Base-by-base conservation (phyloP, 331 rosid species). In the Prunus yedoensis region DNA sequence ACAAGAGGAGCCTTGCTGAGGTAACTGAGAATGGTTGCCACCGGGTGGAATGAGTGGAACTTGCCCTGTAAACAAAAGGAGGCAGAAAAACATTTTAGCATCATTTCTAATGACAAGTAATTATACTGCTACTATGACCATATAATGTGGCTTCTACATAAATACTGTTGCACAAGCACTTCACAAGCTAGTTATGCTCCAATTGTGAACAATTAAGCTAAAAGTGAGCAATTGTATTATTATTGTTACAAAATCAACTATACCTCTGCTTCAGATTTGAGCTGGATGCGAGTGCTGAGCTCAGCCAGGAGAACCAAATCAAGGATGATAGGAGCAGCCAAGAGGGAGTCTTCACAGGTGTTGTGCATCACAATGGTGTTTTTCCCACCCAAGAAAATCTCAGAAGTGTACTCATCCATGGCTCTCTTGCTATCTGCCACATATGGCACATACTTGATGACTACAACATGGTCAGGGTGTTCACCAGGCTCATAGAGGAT, bases 391-490 rank as follows among this genome's bases (percentile, higher is more conserved):
- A 94, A 86, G 90, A 94, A 94, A 77, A 94, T 94, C 87, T 94
- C 97, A 9, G 98, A 94, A 25, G 93, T 87, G 86, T 94, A 94
- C 80, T 94, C 98, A 85, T 94, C 98, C 97, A 94, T 85, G 43
- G 98, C 98, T 62, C 98, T 88, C 87, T 94, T 94, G 89, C 96
- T 91, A 71, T 94, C 98, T 32, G 77, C 96, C 67, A 94, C 97
- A 27, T 90, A 94, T 7, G 98, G 98, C 81, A 94, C 97, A 77
- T 91, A 94, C 98, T 94, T 94, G 66, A 94, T 94, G 75, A 94
- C 98, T 41, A 94, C 97, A 9, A 94, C 97, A 71, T 94, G 98
- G 82, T 94, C 98, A 3, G 97, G 98, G 85, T 94, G 98, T 82
- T 94, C 98, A 28, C 98, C 98, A 6, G 98, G 92, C 73, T 73